Evolutionary conservation across 1,139 yeast genomes (phyloP).

Genomic region (Saccharomycopsis phalli): DNA sequence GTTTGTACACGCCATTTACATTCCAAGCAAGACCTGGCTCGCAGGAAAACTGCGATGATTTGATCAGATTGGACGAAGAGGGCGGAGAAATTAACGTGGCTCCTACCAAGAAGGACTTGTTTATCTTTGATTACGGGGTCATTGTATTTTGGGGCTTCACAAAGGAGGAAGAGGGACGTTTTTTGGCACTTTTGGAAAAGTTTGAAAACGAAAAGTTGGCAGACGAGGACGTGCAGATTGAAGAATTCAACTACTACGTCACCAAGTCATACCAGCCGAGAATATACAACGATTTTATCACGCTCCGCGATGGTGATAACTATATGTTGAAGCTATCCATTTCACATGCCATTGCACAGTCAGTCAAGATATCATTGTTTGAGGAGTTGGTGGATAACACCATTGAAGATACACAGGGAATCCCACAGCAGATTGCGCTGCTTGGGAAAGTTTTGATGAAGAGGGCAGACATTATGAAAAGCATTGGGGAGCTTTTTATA

Average conservation of each 20-base stretch:
- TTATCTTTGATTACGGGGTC: conserved; percentile 84
- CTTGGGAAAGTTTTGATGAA: conserved; percentile 82
- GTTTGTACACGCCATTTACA: conserved; percentile 79
- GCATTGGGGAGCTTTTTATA: conserved; percentile 88
- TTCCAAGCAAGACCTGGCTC: conserved; percentile 50
- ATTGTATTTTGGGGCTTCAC: conserved; percentile 96
- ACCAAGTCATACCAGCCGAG: conserved; percentile 78
- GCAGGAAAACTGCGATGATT: conserved; percentile 34
- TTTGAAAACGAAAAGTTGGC: conserved; percentile 68
- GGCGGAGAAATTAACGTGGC: conserved; percentile 90
- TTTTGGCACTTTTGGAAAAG: conserved; percentile 71
- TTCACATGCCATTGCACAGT: conserved; percentile 96
- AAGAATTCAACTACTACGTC: conserved; percentile 89
- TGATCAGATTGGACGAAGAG: conserved; percentile 76
- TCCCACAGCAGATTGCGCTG: conserved; percentile 82
- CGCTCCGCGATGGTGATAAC: conserved; percentile 81
- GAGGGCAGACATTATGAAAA: conserved; percentile 70
- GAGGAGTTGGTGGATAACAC: conserved; percentile 87
- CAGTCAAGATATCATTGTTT: conserved; percentile 81
- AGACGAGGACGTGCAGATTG: conserved; percentile 90
- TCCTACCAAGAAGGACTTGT: conserved; percentile 68
- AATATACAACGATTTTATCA: conserved; percentile 90
- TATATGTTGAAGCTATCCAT: conserved; percentile 86
- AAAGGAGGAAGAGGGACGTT: conserved; percentile 84
- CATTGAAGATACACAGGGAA: conserved; percentile 73